Conservation (phyloP, 1,284 basidiomycete genomes). For the Irpex sp. region DNA sequence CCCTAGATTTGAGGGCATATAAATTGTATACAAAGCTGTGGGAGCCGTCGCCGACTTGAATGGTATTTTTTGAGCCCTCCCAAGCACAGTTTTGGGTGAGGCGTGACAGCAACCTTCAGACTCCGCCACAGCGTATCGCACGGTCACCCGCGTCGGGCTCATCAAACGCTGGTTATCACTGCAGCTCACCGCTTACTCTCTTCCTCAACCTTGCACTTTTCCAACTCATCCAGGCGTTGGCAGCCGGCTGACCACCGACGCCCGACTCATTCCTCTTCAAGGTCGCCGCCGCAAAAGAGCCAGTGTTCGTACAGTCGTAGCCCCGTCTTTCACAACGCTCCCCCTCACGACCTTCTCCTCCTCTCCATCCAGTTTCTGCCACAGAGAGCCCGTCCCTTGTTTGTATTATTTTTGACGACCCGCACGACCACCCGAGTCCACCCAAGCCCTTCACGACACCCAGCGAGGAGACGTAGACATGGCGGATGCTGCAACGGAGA, state of each 20-base stretch:
- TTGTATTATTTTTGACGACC: conserved; percentile 21
- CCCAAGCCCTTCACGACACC: conserved; percentile 24
- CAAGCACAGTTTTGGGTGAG: not conserved
- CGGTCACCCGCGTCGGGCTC: conserved; percentile 11
- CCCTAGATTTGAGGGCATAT: not conserved
- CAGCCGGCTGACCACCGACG: conserved; percentile 29
- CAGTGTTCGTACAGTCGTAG: conserved; percentile 6
- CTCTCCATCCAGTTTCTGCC: conserved; percentile 9
- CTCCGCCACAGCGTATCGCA: conserved; percentile 10
- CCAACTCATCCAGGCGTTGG: conserved; percentile 18
- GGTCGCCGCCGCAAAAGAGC: conserved; percentile 8
- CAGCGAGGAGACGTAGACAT: conserved; percentile 31
- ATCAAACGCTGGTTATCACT: conserved; percentile 29
- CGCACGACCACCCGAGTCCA: conserved; percentile 25
- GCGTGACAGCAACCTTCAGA: conserved; percentile 9
- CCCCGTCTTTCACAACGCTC: conserved; percentile 3
- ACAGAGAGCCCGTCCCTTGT: conserved; percentile 13
- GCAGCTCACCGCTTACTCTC: conserved; percentile 14
- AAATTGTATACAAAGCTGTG: not conserved
- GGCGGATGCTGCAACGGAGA: conserved; percentile 76
- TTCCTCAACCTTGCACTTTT: conserved; percentile 27
- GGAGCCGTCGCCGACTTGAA: not conserved
- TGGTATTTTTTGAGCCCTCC: not conserved
- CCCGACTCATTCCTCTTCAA: conserved; percentile 6
- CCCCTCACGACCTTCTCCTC: conserved; percentile 8